These are phyloP conservation scores for Asterella californica DNA, from an alignment of 225 moss, liverwort and hornwort species.

Conservation along the genomic window DNA sequence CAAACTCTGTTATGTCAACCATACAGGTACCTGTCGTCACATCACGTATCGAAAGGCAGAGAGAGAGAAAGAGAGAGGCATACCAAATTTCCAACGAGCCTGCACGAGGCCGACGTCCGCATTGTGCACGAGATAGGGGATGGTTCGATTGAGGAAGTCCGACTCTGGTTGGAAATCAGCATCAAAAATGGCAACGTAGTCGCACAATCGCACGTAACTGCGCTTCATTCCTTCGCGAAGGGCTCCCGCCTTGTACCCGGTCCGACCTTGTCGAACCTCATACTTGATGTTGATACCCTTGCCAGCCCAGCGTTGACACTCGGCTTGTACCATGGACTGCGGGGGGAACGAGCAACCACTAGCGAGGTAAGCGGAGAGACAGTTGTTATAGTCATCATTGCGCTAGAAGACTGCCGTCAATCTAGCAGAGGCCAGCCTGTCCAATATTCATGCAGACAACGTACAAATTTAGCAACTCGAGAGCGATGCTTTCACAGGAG, in stretches of 20 bases:
- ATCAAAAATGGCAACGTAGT: constrained; percentile 73
- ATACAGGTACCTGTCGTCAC: too few relatives aligned
- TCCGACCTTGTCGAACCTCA: constrained; percentile 56
- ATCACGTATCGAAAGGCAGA: neutral
- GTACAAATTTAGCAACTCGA: too few relatives aligned
- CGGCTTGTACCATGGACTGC: constrained; percentile 70
- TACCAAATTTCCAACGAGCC: constrained; percentile 84
- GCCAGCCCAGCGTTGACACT: constrained; percentile 71
- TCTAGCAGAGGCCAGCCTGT: neutral
- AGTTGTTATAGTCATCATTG: neutral
- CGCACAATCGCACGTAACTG: constrained; percentile 54
- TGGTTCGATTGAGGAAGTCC: constrained; percentile 62
- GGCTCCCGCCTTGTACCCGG: constrained; percentile 75
- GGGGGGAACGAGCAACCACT: neutral
- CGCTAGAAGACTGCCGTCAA: neutral
- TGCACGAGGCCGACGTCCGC: constrained; percentile 64
- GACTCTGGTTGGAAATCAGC: constrained; percentile 84
- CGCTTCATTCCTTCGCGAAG: constrained; percentile 70
- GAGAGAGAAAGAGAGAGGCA: neutral
- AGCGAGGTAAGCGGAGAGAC: too few relatives aligned
- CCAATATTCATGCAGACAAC: neutral
- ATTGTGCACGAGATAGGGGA: constrained; percentile 67
- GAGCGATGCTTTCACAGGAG: neutral
- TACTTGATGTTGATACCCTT: constrained; percentile 86
- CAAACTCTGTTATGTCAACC: neutral